A percentile compares a stretch with the other conserved stretches of the same genome.
Evolutionary conservation across 148 eudicot genomes (phyloP).

Genomic region (Fagopyrum homotropicum): DNA sequence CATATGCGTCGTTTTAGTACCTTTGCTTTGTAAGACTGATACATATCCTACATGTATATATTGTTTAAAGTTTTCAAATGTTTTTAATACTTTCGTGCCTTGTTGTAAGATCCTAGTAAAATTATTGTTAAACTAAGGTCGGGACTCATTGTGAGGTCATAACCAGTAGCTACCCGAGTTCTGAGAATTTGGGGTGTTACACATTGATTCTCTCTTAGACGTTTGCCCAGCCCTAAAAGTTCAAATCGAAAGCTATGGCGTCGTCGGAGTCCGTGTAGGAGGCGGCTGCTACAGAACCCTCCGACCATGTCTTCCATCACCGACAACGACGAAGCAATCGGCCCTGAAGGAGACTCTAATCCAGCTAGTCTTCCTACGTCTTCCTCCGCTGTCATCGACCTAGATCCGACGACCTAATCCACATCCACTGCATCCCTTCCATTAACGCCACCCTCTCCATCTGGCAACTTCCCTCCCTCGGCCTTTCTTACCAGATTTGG

Average conservation of each 20-base stretch:
- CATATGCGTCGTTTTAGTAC: too few relatives aligned
- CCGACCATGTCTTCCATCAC: not conserved
- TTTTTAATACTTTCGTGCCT: too few relatives aligned
- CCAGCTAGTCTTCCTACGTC: slow-evolving; percentile 11
- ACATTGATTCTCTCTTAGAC: too few relatives aligned
- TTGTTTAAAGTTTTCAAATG: too few relatives aligned
- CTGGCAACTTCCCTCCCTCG: slow-evolving; percentile 59
- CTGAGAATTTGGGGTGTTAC: too few relatives aligned
- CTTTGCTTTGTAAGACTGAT: too few relatives aligned
- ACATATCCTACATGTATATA: too few relatives aligned
- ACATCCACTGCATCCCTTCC: slow-evolving; percentile 30
- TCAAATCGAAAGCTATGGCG: not conserved
- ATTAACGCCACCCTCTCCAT: slow-evolving; percentile 40
- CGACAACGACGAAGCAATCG: slow-evolving; percentile 20
- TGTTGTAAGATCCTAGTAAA: too few relatives aligned
- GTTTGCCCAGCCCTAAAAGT: not conserved
- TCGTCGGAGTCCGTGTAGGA: not conserved
- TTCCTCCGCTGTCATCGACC: slow-evolving; percentile 12
- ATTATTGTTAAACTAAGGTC: too few relatives aligned
- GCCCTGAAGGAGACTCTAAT: slow-evolving; percentile 10
- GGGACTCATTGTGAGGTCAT: too few relatives aligned
- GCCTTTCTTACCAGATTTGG: slow-evolving; percentile 86
- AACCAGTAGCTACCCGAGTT: too few relatives aligned
- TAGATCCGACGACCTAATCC: slow-evolving; percentile 6
- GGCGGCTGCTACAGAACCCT: not conserved